Evolutionary conservation across 2,329 filamentous ascomycete species (phyloP).

Genomic region (Aspergillus intermedius): DNA sequence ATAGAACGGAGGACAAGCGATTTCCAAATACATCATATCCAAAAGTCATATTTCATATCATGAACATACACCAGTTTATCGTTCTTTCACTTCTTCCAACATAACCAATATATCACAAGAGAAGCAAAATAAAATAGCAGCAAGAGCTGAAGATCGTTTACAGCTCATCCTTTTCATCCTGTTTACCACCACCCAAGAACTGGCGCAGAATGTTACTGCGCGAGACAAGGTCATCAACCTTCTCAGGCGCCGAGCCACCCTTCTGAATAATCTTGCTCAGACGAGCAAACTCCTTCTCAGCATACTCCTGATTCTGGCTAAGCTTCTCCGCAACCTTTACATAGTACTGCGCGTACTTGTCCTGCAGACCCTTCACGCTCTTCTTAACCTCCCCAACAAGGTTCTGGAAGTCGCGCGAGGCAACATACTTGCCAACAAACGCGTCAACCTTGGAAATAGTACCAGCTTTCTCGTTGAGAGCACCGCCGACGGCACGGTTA

Average conservation of each 20-base stretch:
- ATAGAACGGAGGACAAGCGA: too few species aligned
- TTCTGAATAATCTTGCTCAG: slow-evolving; percentile 76
- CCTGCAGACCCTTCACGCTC: slow-evolving; percentile 60
- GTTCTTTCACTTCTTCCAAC: neutral
- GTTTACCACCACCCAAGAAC: slow-evolving; percentile 60
- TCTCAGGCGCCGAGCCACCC: slow-evolving; percentile 75
- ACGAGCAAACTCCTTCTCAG: slow-evolving; percentile 75
- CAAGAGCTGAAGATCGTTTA: slow-evolving; percentile 1
- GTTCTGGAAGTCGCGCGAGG: slow-evolving; percentile 57
- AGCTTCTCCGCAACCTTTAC: slow-evolving; percentile 85
- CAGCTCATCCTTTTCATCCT: slow-evolving; percentile 63
- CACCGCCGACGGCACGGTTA: slow-evolving; percentile 73
- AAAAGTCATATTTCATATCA: neutral
- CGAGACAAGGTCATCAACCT: slow-evolving; percentile 79
- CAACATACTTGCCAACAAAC: slow-evolving; percentile 64
- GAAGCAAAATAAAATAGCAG: too few species aligned
- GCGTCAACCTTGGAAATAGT: slow-evolving; percentile 73
- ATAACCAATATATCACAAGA: too few species aligned
- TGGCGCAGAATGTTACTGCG: slow-evolving; percentile 82
- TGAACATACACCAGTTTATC: neutral
- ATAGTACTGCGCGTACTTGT: slow-evolving; percentile 91
- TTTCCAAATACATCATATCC: too few species aligned
- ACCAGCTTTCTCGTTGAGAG: slow-evolving; percentile 70
- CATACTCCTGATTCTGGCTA: slow-evolving; percentile 67
- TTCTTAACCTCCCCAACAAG: slow-evolving; percentile 66